These are phyloP conservation scores for Magnusiomyces sp. DNA, from an alignment of 1,139 yeast species.

Conservation along the genomic window DNA sequence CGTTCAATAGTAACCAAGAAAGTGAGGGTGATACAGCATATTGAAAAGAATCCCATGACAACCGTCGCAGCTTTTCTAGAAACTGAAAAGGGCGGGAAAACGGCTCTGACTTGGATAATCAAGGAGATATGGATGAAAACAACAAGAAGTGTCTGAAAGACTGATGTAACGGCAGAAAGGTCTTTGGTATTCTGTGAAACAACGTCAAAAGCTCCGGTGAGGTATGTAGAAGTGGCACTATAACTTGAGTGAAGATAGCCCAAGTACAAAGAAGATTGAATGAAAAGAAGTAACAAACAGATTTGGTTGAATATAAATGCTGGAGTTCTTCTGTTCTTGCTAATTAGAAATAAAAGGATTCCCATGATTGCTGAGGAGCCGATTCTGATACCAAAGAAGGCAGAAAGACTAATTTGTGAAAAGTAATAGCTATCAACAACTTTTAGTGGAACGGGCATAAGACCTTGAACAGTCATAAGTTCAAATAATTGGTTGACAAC, in stretches of 20 bases:
- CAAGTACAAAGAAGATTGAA: slow-evolving; percentile 54
- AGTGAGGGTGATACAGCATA: slow-evolving; percentile 33
- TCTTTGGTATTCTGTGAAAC: slow-evolving; percentile 32
- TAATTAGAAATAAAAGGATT: slow-evolving; percentile 17
- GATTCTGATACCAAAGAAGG: slow-evolving; percentile 32
- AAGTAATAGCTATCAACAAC: slow-evolving; percentile 32
- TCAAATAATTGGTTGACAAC: too few species aligned
- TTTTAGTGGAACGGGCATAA: background rate
- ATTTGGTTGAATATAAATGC: slow-evolving; percentile 61
- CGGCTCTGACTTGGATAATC: slow-evolving; percentile 59
- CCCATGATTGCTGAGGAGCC: slow-evolving; percentile 34
- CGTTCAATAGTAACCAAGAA: slow-evolving; percentile 4
- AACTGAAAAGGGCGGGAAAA: slow-evolving; percentile 50
- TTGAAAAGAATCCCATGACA: slow-evolving; percentile 38
- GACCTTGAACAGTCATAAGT: slow-evolving; percentile 8
- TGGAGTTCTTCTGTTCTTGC: slow-evolving; percentile 39
- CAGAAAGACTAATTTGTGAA: slow-evolving; percentile 29
- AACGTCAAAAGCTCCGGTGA: slow-evolving; percentile 42
- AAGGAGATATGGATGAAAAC: slow-evolving; percentile 55
- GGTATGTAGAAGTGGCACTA: slow-evolving; percentile 40
- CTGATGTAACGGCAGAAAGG: slow-evolving; percentile 49
- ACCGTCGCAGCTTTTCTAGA: slow-evolving; percentile 34
- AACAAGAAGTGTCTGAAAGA: slow-evolving; percentile 51
- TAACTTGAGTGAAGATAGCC: slow-evolving; percentile 47
- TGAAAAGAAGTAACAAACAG: slow-evolving; percentile 44